phyloP scores from a whole-genome alignment of 495 filamentous ascomycete species.

The Xylaria castorea region DNA sequence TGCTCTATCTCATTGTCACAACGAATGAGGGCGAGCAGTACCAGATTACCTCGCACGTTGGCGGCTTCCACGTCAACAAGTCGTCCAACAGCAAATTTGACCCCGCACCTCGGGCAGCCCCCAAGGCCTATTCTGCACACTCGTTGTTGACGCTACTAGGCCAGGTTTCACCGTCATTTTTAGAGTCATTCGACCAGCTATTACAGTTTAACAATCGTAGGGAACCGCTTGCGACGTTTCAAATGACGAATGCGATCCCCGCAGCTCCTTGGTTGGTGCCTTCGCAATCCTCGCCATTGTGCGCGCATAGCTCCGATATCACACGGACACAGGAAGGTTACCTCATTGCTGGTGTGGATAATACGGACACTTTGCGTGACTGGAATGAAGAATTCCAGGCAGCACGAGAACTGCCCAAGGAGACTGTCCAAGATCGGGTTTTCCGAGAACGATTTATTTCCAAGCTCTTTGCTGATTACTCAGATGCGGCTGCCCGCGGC shows the following conservation, averaged over 20 bases:
- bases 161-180: conserved; percentile 83
- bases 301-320: conserved; percentile 79
- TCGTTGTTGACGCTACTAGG: conserved; percentile 83
- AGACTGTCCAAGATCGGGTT: conserved; percentile 92
- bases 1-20: conserved; percentile 86
- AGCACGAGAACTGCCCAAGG: conserved; percentile 89
- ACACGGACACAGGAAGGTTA: conserved; percentile 93
- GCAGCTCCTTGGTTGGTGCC: conserved; percentile 92
- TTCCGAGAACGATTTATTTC: conserved; percentile 93
- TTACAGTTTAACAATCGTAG: conserved; percentile 82
- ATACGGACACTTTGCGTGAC: conserved; percentile 90
- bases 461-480: conserved; percentile 97
- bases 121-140: conserved; percentile 76
- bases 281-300: conserved; percentile 63
- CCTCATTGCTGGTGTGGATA: conserved; percentile 87
- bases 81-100: conserved; percentile 91
- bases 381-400: conserved; percentile 99
- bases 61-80: conserved; percentile 96
- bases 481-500: conserved; percentile 89
- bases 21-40: conserved; percentile 92
- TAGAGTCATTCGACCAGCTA: conserved; percentile 70
- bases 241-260: conserved; percentile 91
- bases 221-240: conserved; percentile 91
- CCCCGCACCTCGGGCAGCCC: conserved; percentile 73
- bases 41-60: conserved; percentile 90